Evolutionary conservation across 2,329 filamentous ascomycete genomes (phyloP).

Genomic region (Botrytis cinerea): DNA sequence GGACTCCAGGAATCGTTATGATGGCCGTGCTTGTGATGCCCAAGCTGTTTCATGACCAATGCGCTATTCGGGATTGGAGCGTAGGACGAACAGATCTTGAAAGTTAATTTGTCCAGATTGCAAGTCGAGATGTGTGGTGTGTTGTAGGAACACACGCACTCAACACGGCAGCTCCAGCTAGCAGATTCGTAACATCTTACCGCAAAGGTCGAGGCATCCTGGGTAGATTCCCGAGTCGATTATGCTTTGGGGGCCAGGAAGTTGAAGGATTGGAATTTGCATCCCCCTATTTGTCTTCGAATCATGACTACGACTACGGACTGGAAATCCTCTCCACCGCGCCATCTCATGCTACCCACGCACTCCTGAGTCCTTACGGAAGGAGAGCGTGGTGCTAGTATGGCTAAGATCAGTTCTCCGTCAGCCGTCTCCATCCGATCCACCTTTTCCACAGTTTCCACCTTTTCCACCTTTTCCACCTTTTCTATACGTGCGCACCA

Average conservation of each 20-base stretch:
- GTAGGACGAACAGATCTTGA: slow-evolving; percentile 16
- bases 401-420: not conserved
- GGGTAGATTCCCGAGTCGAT: not conserved
- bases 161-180: not conserved
- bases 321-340: not conserved
- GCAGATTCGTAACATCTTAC: not conserved
- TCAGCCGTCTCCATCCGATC: not conserved
- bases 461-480: not conserved
- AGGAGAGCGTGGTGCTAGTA: not conserved
- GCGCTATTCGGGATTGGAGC: slow-evolving; percentile 5
- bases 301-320: not conserved
- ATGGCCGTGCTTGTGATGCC: slow-evolving; percentile 17
- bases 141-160: not conserved
- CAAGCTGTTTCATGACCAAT: slow-evolving; percentile 20
- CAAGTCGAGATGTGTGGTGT: not conserved
- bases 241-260: not conserved
- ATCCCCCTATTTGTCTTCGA: slow-evolving; percentile 8
- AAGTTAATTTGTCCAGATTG: slow-evolving; percentile 11
- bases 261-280: not conserved
- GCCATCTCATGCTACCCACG: slow-evolving; percentile 1
- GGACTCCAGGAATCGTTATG: slow-evolving; percentile 21
- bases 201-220: not conserved
- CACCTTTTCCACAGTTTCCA: not conserved
- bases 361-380: slow-evolving; percentile 3
- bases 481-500: not conserved